Conservation (phyloP, 805 yeast genomes). For the Komagataella kurtzmanii region DNA sequence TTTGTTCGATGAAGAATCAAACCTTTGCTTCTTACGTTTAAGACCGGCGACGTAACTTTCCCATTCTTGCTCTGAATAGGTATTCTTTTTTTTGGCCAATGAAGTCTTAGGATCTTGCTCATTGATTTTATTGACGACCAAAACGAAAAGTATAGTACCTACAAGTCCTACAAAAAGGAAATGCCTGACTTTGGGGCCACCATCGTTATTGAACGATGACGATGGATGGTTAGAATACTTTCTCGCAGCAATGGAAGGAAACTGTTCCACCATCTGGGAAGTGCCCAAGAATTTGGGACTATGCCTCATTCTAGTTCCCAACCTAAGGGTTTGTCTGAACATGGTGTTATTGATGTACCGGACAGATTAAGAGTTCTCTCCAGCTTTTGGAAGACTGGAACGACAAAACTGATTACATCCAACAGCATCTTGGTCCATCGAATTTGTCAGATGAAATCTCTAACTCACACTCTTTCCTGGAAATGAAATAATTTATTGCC, state of each 20-base stretch:
- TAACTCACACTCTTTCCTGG: too few species aligned
- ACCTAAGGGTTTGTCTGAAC: neutral
- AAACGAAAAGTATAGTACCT: constrained; percentile 27
- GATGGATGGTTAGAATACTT: neutral
- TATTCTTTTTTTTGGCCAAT: constrained; percentile 18
- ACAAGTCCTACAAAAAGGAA: constrained; percentile 28
- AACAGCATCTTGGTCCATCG: neutral
- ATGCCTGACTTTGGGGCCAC: constrained; percentile 24
- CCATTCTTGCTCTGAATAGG: constrained; percentile 38
- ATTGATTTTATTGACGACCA: constrained; percentile 16
- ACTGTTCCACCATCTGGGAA: neutral
- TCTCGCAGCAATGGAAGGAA: neutral
- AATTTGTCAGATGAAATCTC: too few species aligned
- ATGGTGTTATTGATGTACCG: neutral
- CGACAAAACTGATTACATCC: neutral
- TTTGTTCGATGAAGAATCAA: constrained; percentile 9
- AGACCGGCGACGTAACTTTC: constrained; percentile 19
- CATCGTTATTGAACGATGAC: constrained; percentile 7
- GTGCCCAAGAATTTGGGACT: neutral
- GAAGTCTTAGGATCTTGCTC: constrained; percentile 17
- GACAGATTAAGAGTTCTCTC: neutral
- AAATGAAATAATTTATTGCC: neutral
- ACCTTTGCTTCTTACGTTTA: constrained; percentile 16
- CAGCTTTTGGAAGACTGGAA: too few species aligned
- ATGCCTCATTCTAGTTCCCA: neutral